phyloP scores from a whole-genome alignment of 2,329 filamentous ascomycete genomes.

The Talaromyces amestolkiae region DNA sequence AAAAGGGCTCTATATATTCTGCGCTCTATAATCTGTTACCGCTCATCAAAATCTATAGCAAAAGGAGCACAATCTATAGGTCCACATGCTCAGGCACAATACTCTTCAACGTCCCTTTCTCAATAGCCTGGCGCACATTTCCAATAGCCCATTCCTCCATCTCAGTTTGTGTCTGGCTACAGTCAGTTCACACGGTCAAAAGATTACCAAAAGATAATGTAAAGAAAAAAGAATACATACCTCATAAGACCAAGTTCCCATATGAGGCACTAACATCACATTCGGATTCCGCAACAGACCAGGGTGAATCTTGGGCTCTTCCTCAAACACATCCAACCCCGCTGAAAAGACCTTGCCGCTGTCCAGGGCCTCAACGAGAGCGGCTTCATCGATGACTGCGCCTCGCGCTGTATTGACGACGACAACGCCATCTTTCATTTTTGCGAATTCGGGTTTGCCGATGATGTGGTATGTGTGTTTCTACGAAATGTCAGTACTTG shows the following conservation, averaged over 20 bases:
- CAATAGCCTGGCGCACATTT: constrained; percentile 65
- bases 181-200: neutral
- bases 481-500: constrained; percentile 29
- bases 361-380: constrained; percentile 70
- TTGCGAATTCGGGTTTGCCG: constrained; percentile 64
- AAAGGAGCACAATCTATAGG: constrained; percentile 27
- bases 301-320: constrained; percentile 74
- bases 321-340: constrained; percentile 79
- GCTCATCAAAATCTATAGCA: neutral
- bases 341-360: constrained; percentile 66
- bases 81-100: constrained; percentile 70
- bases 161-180: constrained; percentile 48
- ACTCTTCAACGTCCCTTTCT: constrained; percentile 61
- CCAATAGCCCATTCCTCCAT: constrained; percentile 75
- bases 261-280: constrained; percentile 75
- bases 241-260: constrained; percentile 79
- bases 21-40: neutral
- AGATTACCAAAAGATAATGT: too few relatives aligned
- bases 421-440: constrained; percentile 75
- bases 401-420: constrained; percentile 82
- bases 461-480: constrained; percentile 73
- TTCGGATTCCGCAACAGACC: constrained; percentile 68
- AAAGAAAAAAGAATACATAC: constrained; percentile 27
- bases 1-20: neutral
- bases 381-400: constrained; percentile 77